Evolutionary conservation across 306 rosid genomes (phyloP), one percentile per base, ranked within the genome.

Genomic region (Bauhinia variegata): DNA sequence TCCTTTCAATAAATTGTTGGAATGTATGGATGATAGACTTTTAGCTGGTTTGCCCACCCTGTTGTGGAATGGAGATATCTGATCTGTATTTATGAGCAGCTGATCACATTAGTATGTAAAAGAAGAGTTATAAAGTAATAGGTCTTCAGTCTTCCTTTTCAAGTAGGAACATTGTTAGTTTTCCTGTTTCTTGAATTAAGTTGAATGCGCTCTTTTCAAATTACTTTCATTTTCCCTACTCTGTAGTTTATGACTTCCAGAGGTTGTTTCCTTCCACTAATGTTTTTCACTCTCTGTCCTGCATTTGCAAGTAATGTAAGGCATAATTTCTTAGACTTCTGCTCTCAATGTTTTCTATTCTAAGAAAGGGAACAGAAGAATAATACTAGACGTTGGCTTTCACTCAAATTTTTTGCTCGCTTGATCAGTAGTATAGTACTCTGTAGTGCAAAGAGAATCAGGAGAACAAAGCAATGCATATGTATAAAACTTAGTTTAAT

Each of bases 361-460:
- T 18, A 7, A 7, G 60, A 37, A 51, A 10, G 53, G 32, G 1
- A 28, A 54, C 44, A 8, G 41, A 54, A 28, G 63, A 49, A 37
- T 42, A 52, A 11, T 13, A n/a, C 30, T 52, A 42, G 38, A 8
- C 11, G 10, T 66, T 7, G 31, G 52, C 42, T 42, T 61, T 10
- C 23, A n/a, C 23, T 61, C n/a, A 37, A 12, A 14, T 18, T 43
- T 42, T 39, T 67, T 47, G 16, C 18, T 52, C 46, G 13, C 44
- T 50, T 36, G 46, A 53, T 64, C 62, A n/a, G 52, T 33, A 62
- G 50, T 53, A 70, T 32, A 51, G 71, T 59, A 65, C 73, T 49
- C 42, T 74, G 31, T 16, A 37, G 43, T 60, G 13, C 10, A 23
- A 23, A 2, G 28, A 23, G 28, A 23, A 23, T 23, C 49, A 63